phyloP scores from a whole-genome alignment of 306 rosid species.

The Potentilla sterilis region DNA sequence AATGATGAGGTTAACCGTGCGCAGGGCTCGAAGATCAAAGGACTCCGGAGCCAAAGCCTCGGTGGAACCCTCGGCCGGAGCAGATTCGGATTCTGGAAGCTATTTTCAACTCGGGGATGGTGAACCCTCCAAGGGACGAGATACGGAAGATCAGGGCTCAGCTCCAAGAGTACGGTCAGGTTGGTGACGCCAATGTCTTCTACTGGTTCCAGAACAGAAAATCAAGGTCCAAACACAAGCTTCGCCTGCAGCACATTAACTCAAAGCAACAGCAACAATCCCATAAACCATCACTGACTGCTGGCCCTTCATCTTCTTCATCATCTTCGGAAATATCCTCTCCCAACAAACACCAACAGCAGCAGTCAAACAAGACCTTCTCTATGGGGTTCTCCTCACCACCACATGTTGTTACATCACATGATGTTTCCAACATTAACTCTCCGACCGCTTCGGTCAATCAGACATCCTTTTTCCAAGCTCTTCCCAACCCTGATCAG shows the following conservation, averaged over 20 bases:
- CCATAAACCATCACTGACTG: slow-evolving; percentile 14
- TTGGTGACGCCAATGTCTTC: slow-evolving; percentile 94
- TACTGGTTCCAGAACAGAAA: slow-evolving; percentile 98
- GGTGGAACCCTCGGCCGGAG: slow-evolving; percentile 97
- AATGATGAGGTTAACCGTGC: slow-evolving; percentile 16
- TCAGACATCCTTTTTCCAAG: slow-evolving; percentile 30
- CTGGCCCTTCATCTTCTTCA: slow-evolving; percentile 52
- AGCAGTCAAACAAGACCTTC: slow-evolving; percentile 22
- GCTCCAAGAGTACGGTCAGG: slow-evolving; percentile 90
- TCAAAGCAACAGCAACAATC: slow-evolving; percentile 40
- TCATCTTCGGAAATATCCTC: slow-evolving; percentile 77
- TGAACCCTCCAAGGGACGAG: slow-evolving; percentile 94
- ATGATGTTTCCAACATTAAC: slow-evolving; percentile 35
- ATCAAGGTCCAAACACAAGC: slow-evolving; percentile 97
- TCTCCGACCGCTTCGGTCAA: slow-evolving; percentile 54
- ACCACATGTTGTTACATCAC: not conserved
- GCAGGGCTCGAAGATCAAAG: slow-evolving; percentile 83
- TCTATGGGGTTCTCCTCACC: slow-evolving; percentile 48
- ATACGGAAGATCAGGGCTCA: slow-evolving; percentile 86
- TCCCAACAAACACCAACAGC: slow-evolving; percentile 32
- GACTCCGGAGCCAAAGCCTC: slow-evolving; percentile 82
- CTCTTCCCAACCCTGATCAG: slow-evolving; percentile 37
- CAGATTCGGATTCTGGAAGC: slow-evolving; percentile 89
- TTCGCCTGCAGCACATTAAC: slow-evolving; percentile 68
- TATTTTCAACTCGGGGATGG: slow-evolving; percentile 95